Base-by-base conservation (phyloP, 371 early-diverging fungal genomes). In the Haplosporangium sp. region DNA sequence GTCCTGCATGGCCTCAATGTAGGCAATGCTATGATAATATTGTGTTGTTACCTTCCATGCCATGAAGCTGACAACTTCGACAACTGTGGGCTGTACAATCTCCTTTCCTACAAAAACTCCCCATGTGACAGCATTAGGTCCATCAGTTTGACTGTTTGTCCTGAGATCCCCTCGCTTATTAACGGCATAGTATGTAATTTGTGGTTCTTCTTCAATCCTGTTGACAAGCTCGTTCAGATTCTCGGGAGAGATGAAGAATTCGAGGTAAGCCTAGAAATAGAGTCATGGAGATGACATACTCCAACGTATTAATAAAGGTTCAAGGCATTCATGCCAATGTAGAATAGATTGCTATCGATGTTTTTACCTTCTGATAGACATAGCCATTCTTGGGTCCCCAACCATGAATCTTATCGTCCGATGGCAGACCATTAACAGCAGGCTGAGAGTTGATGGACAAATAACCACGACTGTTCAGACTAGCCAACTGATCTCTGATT, bases 61-160 rank as follows among this genome's bases (percentile, higher is more conserved):
- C 88, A 96, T 87, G 83, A 98, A 98, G 65, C 94, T 93, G 63
- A 88, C 90, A 13, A 92, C 87, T 76, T 98, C 99, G 35, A 98
- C 97, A 74, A 98, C 90, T 13, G 99, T 98, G 15, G 98, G 98
- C 83, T 98, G 99, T 42, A 97, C 88, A 73, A 98, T 96, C 76
- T 98, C 98, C 84, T 96, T 96, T 65, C 97, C 97, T 8, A 98
- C 97, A 91, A 98, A 98, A 5, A 97, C 97, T 69, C 99, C 99
- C 99, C 99, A 98, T 8, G 99, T 98, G 17, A 98, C 97, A 13
- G 99, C 98, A 72, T 96, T 98, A 13, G 97, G 96, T 20, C 91
- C 91, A 78, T 95, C 96, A 61, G 84, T 88, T 45, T 88, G 85
- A 57, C 92, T 92, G 86, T 97, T 98, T 52, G 96, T 96, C 56